phyloP scores from a whole-genome alignment of 164 flowering plant genomes.

The Chimonanthus salicifolius region DNA sequence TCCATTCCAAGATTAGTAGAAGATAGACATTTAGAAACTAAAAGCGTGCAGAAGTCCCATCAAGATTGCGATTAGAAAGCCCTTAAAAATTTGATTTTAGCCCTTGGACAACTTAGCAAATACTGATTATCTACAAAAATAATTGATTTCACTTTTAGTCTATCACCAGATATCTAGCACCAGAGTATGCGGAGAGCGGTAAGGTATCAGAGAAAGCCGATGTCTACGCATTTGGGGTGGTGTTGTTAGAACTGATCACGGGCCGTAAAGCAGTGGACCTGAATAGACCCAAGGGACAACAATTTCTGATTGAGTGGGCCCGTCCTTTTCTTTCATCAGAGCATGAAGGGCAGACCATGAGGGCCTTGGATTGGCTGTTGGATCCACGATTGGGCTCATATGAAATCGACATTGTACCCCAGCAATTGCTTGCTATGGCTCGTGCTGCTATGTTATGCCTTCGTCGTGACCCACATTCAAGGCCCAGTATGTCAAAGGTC shows the following conservation, averaged over 20 bases:
- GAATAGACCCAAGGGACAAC: slow-evolving; percentile 30
- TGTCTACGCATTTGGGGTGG: slow-evolving; percentile 80
- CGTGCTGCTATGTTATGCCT: slow-evolving; percentile 38
- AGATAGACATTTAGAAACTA: too few species aligned
- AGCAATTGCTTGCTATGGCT: slow-evolving; percentile 55
- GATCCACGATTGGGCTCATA: slow-evolving; percentile 39
- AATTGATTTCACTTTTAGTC: not conserved
- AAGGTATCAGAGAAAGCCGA: slow-evolving; percentile 66
- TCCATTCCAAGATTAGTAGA: too few species aligned
- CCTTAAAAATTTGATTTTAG: too few species aligned
- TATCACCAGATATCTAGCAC: slow-evolving; percentile 70
- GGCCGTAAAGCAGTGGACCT: slow-evolving; percentile 45
- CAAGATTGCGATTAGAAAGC: too few species aligned
- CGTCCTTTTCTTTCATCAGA: slow-evolving; percentile 31
- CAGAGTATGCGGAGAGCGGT: slow-evolving; percentile 62
- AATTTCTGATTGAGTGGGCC: slow-evolving; percentile 36
- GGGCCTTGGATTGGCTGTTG: slow-evolving; percentile 23
- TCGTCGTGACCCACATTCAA: slow-evolving; percentile 17
- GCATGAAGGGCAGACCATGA: slow-evolving; percentile 17
- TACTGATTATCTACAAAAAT: not conserved
- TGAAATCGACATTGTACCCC: slow-evolving; percentile 25
- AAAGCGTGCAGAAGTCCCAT: too few species aligned
- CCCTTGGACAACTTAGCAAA: too few species aligned
- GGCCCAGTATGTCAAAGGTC: slow-evolving; percentile 37
- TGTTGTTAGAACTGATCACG: slow-evolving; percentile 66